Evolutionary conservation across 2,329 filamentous ascomycete species (phyloP), one percentile per base, ranked within the genome.

Genomic region (Fusarium xyrophilum): DNA sequence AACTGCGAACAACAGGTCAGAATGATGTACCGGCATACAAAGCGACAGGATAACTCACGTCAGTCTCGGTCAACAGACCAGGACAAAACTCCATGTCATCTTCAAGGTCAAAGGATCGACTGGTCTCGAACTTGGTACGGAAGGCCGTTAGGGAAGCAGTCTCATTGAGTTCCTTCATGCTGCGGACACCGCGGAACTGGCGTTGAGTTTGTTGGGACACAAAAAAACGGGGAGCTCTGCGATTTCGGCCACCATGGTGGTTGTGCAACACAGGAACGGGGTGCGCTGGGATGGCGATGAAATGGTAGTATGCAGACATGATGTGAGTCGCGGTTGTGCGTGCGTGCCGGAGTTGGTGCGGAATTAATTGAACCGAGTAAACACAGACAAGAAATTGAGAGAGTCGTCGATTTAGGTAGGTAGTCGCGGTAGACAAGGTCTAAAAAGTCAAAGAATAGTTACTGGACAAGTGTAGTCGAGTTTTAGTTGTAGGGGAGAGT

Each of bases 31-130:
- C 38, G 36, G 39, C 44, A 56, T 51, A 38, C n/a, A 32, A 33
- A 60, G 65, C 68, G 55, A 54, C 58, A 30, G 72, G 62, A 51
- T 25, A 71, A 88, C 86, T 86, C 89, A 97, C 93, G 88, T 97
- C 93, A 81, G 88, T 93, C 82, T 97, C 94, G 36, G 93, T 97
- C 83, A 98, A 84, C 73, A 98, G 87, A 78, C 91, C 89, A 68
- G 95, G 95, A 82, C 94, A 97, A 81, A 98, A 98, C 80, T 97
- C 91, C 82, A 97, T 86, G 79, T 98, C 95, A 78, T 98, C 95
- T 76, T 97, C 95, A 67, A 98, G 86, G 74, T 98, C 95, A 76
- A 98, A 98, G 13, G 94, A 97, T 63, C 93, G 89, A 63, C 92
- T 93, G 69, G 93, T 92, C 82, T 98, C 94, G 73, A 97, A 97